These are phyloP conservation scores for Neurospora pannonica DNA, from an alignment of 495 filamentous ascomycete species.

Conservation along the genomic window DNA sequence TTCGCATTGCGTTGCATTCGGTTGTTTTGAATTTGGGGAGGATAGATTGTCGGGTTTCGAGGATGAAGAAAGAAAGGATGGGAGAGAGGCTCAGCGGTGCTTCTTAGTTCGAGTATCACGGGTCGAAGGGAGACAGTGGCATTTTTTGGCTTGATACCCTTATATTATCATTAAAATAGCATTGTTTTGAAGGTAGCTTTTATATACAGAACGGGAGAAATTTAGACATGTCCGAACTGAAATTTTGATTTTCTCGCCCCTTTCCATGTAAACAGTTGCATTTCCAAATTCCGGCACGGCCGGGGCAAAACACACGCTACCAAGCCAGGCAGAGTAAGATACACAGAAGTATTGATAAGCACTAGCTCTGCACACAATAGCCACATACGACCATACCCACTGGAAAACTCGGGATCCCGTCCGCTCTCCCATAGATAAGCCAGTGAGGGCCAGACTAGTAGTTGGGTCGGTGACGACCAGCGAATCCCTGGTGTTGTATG, in stretches of 20 bases:
- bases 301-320: too few species aligned
- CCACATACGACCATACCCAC: constrained; percentile 37
- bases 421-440: constrained; percentile 40
- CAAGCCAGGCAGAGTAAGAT: too few species aligned
- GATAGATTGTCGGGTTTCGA: not conserved
- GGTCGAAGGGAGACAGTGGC: not conserved
- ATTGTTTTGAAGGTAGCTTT: not conserved
- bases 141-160: not conserved
- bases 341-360: not conserved
- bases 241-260: too few species aligned
- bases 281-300: too few species aligned
- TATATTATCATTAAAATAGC: not conserved
- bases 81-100: not conserved
- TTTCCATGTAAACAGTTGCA: too few species aligned
- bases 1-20: not conserved
- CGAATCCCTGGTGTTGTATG: constrained; percentile 21
- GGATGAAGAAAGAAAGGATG: not conserved
- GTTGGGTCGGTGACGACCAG: constrained; percentile 40
- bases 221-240: too few species aligned
- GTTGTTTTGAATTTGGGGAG: not conserved
- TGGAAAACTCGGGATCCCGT: constrained; percentile 41
- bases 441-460: constrained; percentile 28
- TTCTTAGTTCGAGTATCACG: not conserved
- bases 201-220: not conserved
- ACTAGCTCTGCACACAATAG: not conserved